phyloP scores from a whole-genome alignment of 192 early-diverging fungal genomes.

The Cladochytrium replicatum region DNA sequence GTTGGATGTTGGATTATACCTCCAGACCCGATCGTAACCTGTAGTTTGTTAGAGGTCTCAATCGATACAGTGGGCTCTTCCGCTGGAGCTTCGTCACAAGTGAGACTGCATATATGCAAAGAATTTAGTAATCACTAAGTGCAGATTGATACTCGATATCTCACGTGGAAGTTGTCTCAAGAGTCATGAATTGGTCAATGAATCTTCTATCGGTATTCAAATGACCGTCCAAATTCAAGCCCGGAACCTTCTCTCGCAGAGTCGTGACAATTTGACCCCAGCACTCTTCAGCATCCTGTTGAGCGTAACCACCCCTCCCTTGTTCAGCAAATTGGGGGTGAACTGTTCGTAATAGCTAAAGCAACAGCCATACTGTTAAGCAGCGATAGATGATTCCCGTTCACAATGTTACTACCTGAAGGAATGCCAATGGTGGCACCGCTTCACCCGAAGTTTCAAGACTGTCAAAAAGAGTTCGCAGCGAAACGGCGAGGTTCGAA shows the following conservation, averaged over 20 bases:
- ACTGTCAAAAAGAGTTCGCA: conserved; percentile 65
- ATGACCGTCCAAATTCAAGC: conserved; percentile 25
- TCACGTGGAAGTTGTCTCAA: conserved; percentile 35
- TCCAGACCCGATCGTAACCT: conserved; percentile 47
- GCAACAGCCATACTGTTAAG: not conserved
- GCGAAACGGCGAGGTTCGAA: conserved; percentile 54
- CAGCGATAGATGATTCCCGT: not conserved
- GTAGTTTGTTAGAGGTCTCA: conserved; percentile 69
- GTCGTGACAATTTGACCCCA: conserved; percentile 79
- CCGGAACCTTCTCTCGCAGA: conserved; percentile 52
- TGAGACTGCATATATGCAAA: conserved; percentile 35
- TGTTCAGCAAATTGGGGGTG: conserved; percentile 85
- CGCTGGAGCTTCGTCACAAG: conserved; percentile 69
- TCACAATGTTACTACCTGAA: conserved; percentile 63
- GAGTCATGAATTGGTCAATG: conserved; percentile 74
- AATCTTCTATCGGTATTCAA: conserved; percentile 35
- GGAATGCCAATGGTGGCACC: conserved; percentile 68
- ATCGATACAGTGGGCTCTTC: conserved; percentile 51
- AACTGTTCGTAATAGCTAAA: conserved; percentile 51
- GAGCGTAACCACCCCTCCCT: conserved; percentile 60
- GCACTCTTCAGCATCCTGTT: conserved; percentile 99
- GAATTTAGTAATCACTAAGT: not conserved
- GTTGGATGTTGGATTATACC: no score
- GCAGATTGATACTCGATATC: not conserved
- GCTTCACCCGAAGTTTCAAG: conserved; percentile 58